phyloP scores from a whole-genome alignment of 306 rosid genomes.

The Cucumis cinereus region DNA sequence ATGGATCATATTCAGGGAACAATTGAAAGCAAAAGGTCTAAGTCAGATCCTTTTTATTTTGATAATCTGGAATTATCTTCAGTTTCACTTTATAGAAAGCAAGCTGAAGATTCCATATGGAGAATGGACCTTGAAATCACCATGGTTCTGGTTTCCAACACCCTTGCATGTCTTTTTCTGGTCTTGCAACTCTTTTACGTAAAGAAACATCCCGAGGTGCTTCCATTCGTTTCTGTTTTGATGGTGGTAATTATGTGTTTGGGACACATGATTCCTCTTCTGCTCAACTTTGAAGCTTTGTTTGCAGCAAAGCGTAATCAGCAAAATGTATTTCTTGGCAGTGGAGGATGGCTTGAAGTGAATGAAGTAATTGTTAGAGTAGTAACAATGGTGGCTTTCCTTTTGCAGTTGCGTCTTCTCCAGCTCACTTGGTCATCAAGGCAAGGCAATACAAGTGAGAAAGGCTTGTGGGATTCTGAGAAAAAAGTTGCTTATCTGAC shows the following conservation, averaged over 20 bases:
- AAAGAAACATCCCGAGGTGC: constrained; percentile 45
- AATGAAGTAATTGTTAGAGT: constrained; percentile 67
- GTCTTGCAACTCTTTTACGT: constrained; percentile 71
- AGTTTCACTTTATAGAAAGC: constrained; percentile 32
- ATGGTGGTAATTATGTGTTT: constrained; percentile 59
- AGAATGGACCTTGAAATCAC: constrained; percentile 75
- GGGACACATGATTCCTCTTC: constrained; percentile 72
- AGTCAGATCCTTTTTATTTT: constrained; percentile 54
- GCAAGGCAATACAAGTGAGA: constrained; percentile 28
- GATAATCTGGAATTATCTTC: constrained; percentile 42
- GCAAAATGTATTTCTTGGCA: constrained; percentile 44
- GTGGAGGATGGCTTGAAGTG: constrained; percentile 75
- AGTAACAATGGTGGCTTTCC: constrained; percentile 71
- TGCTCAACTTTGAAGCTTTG: constrained; percentile 70
- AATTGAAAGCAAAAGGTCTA: constrained; percentile 52
- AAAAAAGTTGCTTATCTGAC: constrained; percentile 42
- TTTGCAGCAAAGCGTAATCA: constrained; percentile 31
- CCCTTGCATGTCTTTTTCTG: constrained; percentile 65
- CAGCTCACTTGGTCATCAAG: constrained; percentile 75
- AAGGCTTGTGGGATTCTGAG: constrained; percentile 49
- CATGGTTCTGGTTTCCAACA: constrained; percentile 64
- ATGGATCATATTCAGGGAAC: constrained; percentile 41
- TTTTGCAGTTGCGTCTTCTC: constrained; percentile 59
- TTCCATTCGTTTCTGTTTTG: constrained; percentile 51
- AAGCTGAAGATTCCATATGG: constrained; percentile 59